phyloP scores from a whole-genome alignment of 768 basidiomycete genomes.

The Chalciporus piperatus region DNA sequence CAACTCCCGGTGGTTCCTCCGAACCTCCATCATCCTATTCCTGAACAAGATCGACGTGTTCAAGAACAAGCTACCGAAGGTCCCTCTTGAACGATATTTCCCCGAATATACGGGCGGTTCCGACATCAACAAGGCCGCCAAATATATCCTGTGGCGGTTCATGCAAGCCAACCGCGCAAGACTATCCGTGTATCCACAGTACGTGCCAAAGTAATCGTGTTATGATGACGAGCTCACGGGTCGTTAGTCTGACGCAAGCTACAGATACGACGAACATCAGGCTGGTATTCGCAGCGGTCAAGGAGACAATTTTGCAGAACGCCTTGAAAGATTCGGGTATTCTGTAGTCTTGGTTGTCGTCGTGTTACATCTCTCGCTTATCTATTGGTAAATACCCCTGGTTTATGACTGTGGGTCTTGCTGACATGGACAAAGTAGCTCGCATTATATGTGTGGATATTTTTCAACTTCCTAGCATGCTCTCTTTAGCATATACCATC shows the following conservation, averaged over 20 bases:
- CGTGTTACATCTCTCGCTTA: conserved; percentile 7
- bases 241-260: conserved; percentile 72
- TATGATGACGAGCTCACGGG: neutral
- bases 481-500: conserved; percentile 21
- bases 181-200: conserved; percentile 91
- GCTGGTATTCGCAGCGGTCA: conserved; percentile 83
- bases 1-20: conserved; percentile 76
- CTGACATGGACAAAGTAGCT: conserved; percentile 14
- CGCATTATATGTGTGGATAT: conserved; percentile 34
- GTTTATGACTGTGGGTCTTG: no score
- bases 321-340: conserved; percentile 85
- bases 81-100: conserved; percentile 76
- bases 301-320: conserved; percentile 92
- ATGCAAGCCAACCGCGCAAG: conserved; percentile 87
- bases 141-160: conserved; percentile 93
- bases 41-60: conserved; percentile 76
- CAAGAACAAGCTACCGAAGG: conserved; percentile 69
- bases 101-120: conserved; percentile 86
- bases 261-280: conserved; percentile 84
- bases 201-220: conserved; percentile 25
- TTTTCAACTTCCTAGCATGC: conserved; percentile 24
- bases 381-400: conserved; percentile 23
- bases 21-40: conserved; percentile 65
- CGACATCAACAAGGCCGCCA: conserved; percentile 92
- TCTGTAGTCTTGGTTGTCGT: conserved; percentile 38